Evolutionary conservation across 2,329 filamentous ascomycete species (phyloP).

Genomic region (Nemania sp.): DNA sequence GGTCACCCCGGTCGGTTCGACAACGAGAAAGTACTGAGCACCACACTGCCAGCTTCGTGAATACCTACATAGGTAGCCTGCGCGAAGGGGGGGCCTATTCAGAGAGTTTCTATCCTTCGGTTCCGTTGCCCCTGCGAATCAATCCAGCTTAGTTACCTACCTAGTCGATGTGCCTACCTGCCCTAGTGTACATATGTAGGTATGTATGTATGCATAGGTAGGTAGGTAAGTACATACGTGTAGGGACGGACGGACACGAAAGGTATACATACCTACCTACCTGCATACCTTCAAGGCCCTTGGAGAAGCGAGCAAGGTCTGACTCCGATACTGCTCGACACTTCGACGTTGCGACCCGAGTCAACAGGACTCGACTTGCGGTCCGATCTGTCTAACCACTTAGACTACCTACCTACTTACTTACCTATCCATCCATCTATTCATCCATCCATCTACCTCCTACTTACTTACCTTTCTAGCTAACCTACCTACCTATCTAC

Average conservation of each 20-base stretch:
- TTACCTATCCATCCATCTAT: too few relatives aligned
- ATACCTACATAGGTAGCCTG: not conserved
- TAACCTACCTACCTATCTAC: not conserved
- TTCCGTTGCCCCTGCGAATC: slow-evolving; percentile 12
- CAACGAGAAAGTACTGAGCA: not conserved
- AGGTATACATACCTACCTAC: not conserved
- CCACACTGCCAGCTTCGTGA: not conserved
- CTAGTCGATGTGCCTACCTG: not conserved
- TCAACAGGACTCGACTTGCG: not conserved
- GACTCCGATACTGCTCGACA: not conserved
- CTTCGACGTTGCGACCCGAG: slow-evolving; percentile 10
- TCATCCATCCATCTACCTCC: not conserved
- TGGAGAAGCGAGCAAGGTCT: slow-evolving; percentile 11
- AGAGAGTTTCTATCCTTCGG: not conserved
- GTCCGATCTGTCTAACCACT: not conserved
- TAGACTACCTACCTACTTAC: not conserved
- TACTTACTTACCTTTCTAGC: not conserved
- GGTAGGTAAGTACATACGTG: too few relatives aligned
- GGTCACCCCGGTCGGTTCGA: slow-evolving; percentile 6
- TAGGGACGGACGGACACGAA: too few relatives aligned
- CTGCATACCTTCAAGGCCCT: slow-evolving; percentile 14
- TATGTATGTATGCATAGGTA: too few relatives aligned
- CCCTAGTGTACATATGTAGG: not conserved
- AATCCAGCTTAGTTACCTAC: slow-evolving; percentile 1
- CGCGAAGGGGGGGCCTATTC: not conserved